Percentiles rank a stretch among this genome's conserved stretches.
Evolutionary conservation across 208 protist species (phyloP).

Genomic region (Trypanosoma congolense): DNA sequence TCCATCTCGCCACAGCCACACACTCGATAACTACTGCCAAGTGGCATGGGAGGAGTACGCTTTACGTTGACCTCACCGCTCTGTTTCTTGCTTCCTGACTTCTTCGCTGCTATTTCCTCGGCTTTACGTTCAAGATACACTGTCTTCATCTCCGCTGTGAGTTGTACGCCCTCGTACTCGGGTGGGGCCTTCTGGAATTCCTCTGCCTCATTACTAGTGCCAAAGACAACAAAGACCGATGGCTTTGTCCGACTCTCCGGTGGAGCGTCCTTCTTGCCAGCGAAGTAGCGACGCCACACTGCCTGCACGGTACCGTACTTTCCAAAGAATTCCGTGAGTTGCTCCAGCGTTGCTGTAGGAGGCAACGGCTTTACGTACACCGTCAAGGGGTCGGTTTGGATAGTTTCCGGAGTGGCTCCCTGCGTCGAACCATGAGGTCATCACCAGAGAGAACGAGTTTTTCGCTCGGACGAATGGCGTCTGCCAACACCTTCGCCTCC

Average conservation of each 20-base stretch:
- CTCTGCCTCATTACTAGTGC: slow-evolving; percentile 58
- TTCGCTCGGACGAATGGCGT: slow-evolving; percentile 53
- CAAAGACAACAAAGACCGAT: slow-evolving; percentile 83
- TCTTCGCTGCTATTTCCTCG: slow-evolving; percentile 56
- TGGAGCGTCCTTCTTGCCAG: slow-evolving; percentile 49
- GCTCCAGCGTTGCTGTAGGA: slow-evolving; percentile 60
- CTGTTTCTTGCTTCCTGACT: slow-evolving; percentile 26
- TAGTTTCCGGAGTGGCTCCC: slow-evolving; percentile 78
- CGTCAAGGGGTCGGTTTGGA: slow-evolving; percentile 81
- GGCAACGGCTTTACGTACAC: slow-evolving; percentile 85
- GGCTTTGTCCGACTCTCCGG: slow-evolving; percentile 67
- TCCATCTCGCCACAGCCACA: slow-evolving; percentile 60
- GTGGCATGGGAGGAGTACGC: slow-evolving; percentile 70
- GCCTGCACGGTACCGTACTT: slow-evolving; percentile 70
- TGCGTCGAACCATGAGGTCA: slow-evolving; percentile 67
- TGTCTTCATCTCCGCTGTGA: slow-evolving; percentile 74
- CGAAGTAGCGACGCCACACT: slow-evolving; percentile 83
- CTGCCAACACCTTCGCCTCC: slow-evolving; percentile 58
- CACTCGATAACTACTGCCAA: slow-evolving; percentile 72
- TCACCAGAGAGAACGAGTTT: slow-evolving; percentile 62
- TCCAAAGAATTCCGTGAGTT: slow-evolving; percentile 74
- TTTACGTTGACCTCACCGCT: slow-evolving; percentile 11
- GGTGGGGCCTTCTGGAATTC: slow-evolving; percentile 58
- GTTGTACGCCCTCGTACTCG: slow-evolving; percentile 57
- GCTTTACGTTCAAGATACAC: slow-evolving; percentile 75